Evolutionary conservation across 768 basidiomycete genomes (phyloP).

Genomic region (Tylopilus sp.): DNA sequence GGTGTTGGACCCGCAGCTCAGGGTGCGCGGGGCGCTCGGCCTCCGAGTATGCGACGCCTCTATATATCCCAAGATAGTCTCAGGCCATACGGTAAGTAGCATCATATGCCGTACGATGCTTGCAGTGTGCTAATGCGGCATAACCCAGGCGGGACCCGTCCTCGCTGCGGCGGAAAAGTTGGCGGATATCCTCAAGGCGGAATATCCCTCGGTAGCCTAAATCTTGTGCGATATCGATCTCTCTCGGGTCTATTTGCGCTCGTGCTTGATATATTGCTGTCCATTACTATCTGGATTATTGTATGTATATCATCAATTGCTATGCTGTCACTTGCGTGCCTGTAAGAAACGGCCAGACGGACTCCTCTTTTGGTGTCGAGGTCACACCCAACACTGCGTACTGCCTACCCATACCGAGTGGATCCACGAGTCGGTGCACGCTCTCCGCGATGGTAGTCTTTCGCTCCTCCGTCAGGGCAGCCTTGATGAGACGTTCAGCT

Average conservation of each 20-base stretch:
- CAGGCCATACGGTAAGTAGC: slow-evolving; percentile 46
- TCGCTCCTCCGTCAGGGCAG: slow-evolving; percentile 48
- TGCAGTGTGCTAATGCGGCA: neutral
- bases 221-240: neutral
- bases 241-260: neutral
- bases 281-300: neutral
- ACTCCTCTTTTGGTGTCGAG: slow-evolving; percentile 7
- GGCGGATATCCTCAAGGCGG: slow-evolving; percentile 32
- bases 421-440: slow-evolving; percentile 72
- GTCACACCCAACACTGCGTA: slow-evolving; percentile 75
- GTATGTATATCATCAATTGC: neutral
- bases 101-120: neutral
- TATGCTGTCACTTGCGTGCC: neutral
- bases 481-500: slow-evolving; percentile 54
- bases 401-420: slow-evolving; percentile 80
- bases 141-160: slow-evolving; percentile 25
- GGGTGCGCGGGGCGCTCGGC: slow-evolving; percentile 40
- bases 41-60: slow-evolving; percentile 49
- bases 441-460: slow-evolving; percentile 52
- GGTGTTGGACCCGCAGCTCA: slow-evolving; percentile 42
- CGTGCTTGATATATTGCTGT: neutral
- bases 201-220: slow-evolving; percentile 5
- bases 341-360: slow-evolving; percentile 34
- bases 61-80: slow-evolving; percentile 40
- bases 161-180: slow-evolving; percentile 35